A percentile compares a stretch with the other conserved stretches of the same genome.
Evolutionary conservation across 2,329 filamentous ascomycete genomes (phyloP).

Genomic region (Cladosporium sp.): DNA sequence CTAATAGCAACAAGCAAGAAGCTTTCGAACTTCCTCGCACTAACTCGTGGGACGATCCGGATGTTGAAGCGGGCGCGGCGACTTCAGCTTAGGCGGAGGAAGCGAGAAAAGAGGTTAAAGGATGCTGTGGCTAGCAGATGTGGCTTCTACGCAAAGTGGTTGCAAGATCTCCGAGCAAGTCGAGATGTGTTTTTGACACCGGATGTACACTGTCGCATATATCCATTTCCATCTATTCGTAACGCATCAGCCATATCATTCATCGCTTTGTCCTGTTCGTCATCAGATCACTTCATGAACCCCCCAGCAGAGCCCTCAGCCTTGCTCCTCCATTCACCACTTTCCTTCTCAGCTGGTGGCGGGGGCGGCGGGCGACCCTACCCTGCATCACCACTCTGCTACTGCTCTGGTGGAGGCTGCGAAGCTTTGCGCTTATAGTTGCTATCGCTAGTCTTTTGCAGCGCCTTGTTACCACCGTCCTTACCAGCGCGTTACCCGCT

Average conservation of each 20-base stretch:
- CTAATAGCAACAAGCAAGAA: not conserved
- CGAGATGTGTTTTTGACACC: not conserved
- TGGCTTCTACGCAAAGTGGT: not conserved
- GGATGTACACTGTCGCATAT: not conserved
- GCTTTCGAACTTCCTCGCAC: not conserved
- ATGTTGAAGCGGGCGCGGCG: not conserved
- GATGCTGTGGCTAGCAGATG: not conserved
- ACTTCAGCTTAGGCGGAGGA: not conserved
- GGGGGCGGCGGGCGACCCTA: constrained; percentile 16
- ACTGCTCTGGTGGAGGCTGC: not conserved
- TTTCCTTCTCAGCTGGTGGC: constrained; percentile 8
- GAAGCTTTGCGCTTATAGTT: not conserved
- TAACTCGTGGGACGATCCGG: not conserved
- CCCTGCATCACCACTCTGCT: not conserved
- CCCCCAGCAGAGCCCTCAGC: constrained; percentile 17
- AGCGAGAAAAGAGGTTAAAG: not conserved
- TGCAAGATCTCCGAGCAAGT: not conserved
- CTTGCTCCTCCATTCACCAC: constrained; percentile 11
- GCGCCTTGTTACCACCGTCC: not conserved
- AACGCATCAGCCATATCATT: not conserved
- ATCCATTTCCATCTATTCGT: not conserved
- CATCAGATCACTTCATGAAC: constrained; percentile 15
- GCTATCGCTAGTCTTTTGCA: not conserved
- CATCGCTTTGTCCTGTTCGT: not conserved
- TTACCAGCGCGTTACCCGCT: constrained; percentile 35